phyloP scores from a whole-genome alignment of 371 early-diverging fungal species.

The Rhizopus sp. region DNA sequence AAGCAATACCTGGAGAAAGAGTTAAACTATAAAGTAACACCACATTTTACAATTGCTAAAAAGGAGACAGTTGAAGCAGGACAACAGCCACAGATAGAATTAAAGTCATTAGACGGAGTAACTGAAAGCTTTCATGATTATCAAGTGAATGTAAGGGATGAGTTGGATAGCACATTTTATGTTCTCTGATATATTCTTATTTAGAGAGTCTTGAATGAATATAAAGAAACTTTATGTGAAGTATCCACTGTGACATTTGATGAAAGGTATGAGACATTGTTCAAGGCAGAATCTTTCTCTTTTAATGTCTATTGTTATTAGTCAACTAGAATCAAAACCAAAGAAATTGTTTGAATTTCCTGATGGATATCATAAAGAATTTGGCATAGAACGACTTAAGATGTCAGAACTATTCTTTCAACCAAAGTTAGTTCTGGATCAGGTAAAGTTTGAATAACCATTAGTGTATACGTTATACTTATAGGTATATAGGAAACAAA shows the following conservation, averaged over 20 bases:
- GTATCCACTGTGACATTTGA: constrained; percentile 74
- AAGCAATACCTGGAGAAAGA: constrained; percentile 62
- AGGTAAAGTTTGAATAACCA: too few species aligned
- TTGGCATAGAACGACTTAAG: too few species aligned
- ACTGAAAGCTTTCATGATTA: constrained; percentile 68
- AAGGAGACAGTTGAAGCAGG: constrained; percentile 77
- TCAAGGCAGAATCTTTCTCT: constrained; percentile 1
- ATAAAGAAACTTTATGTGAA: constrained; percentile 92
- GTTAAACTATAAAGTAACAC: constrained; percentile 69
- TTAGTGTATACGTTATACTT: neutral
- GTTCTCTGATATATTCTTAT: neutral
- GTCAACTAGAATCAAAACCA: constrained; percentile 46
- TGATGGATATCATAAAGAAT: constrained; percentile 15
- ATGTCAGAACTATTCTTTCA: too few species aligned
- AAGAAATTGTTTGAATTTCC: constrained; percentile 92
- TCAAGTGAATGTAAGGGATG: constrained; percentile 57
- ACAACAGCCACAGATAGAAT: constrained; percentile 58
- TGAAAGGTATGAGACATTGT: constrained; percentile 55
- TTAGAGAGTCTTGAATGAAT: constrained; percentile 78
- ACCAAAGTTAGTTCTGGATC: too few species aligned
- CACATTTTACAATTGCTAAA: constrained; percentile 78
- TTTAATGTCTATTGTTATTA: constrained; percentile 25
- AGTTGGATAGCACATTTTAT: neutral
- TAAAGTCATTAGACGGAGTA: constrained; percentile 54
- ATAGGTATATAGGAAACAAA: constrained; percentile 2